Evolutionary conservation across 2,329 filamentous ascomycete species (phyloP), one percentile per base, ranked within the genome.

Genomic region (Penicillium sp.): DNA sequence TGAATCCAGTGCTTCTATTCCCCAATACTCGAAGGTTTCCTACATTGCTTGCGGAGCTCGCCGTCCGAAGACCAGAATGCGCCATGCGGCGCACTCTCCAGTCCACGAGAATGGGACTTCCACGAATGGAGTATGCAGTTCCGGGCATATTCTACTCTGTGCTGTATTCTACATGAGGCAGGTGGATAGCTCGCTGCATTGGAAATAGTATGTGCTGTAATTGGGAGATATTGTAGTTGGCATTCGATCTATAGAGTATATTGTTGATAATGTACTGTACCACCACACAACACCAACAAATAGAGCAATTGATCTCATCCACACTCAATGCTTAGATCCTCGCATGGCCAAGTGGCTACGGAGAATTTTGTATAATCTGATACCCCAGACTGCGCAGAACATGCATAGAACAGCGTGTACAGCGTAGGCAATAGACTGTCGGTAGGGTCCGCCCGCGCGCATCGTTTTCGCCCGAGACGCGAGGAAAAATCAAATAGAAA

Each of bases 381-480:
- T 45, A 31, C 41, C 36, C 39, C 27, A 24, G 38, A 38, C 36
- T 53, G 34, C 18, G 31, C 21, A 14, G 18, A 18, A 36, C 34
- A 27, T 27, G 24, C 24, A 27, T 47, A 55, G 53, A 58, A 56
- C 40, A 46, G 40, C 16, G 27, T 24, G 32, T 61, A 61, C 57
- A 39, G 60, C 57, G 51, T 61, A 56, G 34, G 50, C 31, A 24
- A 24, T 43, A 40, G 45, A 44, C 40, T 32, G 16, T 53, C 58
- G 58, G 57, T 53, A 55, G 57, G 57, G n/a, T 50, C 58, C 58
- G 58, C 51, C 58, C 58, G 54, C 24, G 14, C 9, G 48, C 50
- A 10, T 11, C 18, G 50, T 22, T 34, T 54, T 56, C 58, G 42
- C 34, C 44, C n/a, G 34, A 24, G 39, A 27, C 24, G 24, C 24